Base-by-base conservation (phyloP, 1,139 yeast species). In the Suhomyces bokatorum region DNA sequence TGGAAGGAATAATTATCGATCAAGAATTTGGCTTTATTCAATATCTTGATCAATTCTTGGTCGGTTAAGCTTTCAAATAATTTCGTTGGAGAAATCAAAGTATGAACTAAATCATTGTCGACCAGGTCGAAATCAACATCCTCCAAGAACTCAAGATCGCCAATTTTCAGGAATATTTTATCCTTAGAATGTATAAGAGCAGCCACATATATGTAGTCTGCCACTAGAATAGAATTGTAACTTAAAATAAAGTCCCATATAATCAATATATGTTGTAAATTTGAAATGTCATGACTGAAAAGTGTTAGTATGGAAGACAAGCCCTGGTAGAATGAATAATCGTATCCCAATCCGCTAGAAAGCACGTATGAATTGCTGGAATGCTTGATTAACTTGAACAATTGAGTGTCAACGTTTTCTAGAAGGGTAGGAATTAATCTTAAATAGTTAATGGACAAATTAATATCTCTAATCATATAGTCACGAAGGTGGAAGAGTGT, bases 221-320 rank as follows among this genome's bases (percentile, higher is more conserved):
- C 70, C 44, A 58, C 78, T 45, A 64, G 60, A 41, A 70, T 69
- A 1, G 81, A 69, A 15, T 68, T 69, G 43, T 76, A 69, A 30
- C 81, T 72, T 39, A 87, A 62, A 10, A 81, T 66, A 48, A 73
- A 79, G 59, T 86, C 95, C 80, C 90, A 85, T 4, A 87, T 59
- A 4, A 70, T 61, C 40, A 81, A 66, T 13, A 85, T 62, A 29
- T 79, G 78, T n/a, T 69, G 67, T 37, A 77, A 64, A 39, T 73
- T 69, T 16, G 68, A 61, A 28, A 86, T 57, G 52, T 89, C 93
- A 62, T 93, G 98, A 12, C 95, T 73, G 62, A 83, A 88, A 39
- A 88, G 57, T 0, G 98, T 89, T 37, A 93, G 70, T 1, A 91
- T 69, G 1, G 95, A 78, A 11, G 96, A 85, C 10, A 93, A 63